Percentiles rank a stretch among this genome's conserved stretches.
Conservation (phyloP, 352 stramenopile species). For the Pilasporangium apinafurcum region DNA sequence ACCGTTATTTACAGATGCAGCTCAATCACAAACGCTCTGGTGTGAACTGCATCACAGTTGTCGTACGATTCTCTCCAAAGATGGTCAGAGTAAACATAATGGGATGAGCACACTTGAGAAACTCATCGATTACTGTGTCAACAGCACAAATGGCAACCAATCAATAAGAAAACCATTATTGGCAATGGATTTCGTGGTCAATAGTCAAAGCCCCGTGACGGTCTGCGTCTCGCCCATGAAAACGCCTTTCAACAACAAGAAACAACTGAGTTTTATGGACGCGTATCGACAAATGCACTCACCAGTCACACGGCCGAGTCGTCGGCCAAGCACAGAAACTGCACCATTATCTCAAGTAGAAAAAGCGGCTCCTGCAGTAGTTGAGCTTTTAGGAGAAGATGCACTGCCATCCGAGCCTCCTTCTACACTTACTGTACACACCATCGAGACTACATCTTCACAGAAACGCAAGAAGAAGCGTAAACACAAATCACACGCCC, state of each 20-base stretch:
- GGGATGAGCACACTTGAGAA: constrained; percentile 32
- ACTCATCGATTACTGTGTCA: constrained; percentile 42
- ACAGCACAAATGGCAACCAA: constrained; percentile 8
- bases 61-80: constrained; percentile 19
- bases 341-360: too few relatives aligned
- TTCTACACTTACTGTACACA: too few relatives aligned
- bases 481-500: constrained; percentile 3
- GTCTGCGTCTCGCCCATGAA: constrained; percentile 35
- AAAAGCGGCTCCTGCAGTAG: too few relatives aligned
- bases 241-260: constrained; percentile 15
- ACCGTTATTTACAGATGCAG: too few relatives aligned
- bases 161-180: constrained; percentile 14
- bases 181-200: constrained; percentile 20
- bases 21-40: too few relatives aligned
- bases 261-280: constrained; percentile 38
- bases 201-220: constrained; percentile 21
- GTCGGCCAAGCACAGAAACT: constrained; percentile 5
- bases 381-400: too few relatives aligned
- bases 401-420: too few relatives aligned
- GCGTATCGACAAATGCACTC: constrained; percentile 43
- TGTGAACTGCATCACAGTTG: constrained; percentile 54
- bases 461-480: constrained; percentile 19
- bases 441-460: not conserved
- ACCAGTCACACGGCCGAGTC: constrained; percentile 49
- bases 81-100: constrained; percentile 3